Base-by-base conservation (phyloP, 352 stramenopile genomes). In the Pythium aphanidermatum region DNA sequence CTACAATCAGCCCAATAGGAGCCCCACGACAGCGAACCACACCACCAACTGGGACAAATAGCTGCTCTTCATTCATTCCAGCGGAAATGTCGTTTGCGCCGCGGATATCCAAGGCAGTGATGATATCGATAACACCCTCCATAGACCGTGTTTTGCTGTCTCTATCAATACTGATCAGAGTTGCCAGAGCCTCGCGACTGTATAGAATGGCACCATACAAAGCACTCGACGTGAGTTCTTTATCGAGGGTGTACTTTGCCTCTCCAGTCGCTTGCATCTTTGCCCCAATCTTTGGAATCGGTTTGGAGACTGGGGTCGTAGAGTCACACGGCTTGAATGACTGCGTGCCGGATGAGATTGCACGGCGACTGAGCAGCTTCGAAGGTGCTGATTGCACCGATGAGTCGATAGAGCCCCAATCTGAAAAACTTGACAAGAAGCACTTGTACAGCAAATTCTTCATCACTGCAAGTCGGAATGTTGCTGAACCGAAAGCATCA, bases 241-340 rank as follows among this genome's bases (percentile, higher is more conserved):
- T 55, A 54, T 85, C 72, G 5, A 51, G 57, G 10, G 58, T 57
- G 46, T 74, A 85, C 4, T 46, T 39, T 7, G 69, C 72, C 39
- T 85, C 65, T 26, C 72, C 72, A 16, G 68, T 60, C 4, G 40
- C 60, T 39, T 77, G 63, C 12, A 78, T 28, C 37, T 70, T 63
- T 7, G 47, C 53, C 4, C 46, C 53, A 30, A 76, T 51, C 55
- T 79, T 79, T 38, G 33, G 58, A n/a, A 74, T 55, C 1, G 61
- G n/a, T n/a, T 55, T 13, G 0, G 56, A 65, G 8, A 74, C 62
- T 6, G 65, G 68, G 12, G 52, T 51, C 12, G 51, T 63, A 0
- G 39, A 26, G 21, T 44, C 46, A 33, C 30, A 47, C 4, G 59
- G 42, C 37, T 60, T 63, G 46, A 70, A 60, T 21, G 52, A 47